Evolutionary conservation across 2,329 filamentous ascomycete genomes (phyloP), one percentile per base, ranked within the genome.

Genomic region (Thielaviopsis euricoi): DNA sequence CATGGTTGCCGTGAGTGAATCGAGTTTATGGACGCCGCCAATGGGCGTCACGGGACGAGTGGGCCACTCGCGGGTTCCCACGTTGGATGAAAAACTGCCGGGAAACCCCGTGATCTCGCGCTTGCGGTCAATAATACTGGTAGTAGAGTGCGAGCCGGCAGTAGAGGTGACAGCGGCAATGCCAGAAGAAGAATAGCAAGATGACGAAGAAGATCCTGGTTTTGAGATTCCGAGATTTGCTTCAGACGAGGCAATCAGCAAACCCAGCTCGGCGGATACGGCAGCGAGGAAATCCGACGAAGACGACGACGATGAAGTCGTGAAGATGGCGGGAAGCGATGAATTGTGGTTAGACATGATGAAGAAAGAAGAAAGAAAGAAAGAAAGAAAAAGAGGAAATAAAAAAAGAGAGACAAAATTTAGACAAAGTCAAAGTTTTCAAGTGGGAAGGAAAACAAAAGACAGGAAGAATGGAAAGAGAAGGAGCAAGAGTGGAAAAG

Each of bases 41-140:
- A 40, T 48, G 23, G 51, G 19, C 6, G 57, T 26, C 21, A 33
- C 26, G 12, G 46, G 40, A n/a, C 53, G 53, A 26, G 55, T 53
- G 37, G 58, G 51, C 58, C 58, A 60, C 52, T 57, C 49, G 25
- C 59, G 56, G 23, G 53, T 58, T 33, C 59, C 59, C 17, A 61
- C 56, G 56, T 61, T 61, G 17, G 59, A 61, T 15, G 59, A 61
- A 49, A 61, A 61, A 37, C 59, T 61, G 29, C 56, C 56, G 22
- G 52, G 56, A 52, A 61, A 61, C 6, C 59, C 59, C 6, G 56
- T 56, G 25, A 58, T 53, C 33, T 61, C 56, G 49, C 59, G 59
- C 26, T 57, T 57, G 49, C 59, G 59, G 56, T 56, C 49, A 40
- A 61, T 57, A 43, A 61, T 61, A 40, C 59, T 58, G 21, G 26